Conservation (phyloP, 2,329 filamentous ascomycete genomes). For the Fusarium sp. region DNA sequence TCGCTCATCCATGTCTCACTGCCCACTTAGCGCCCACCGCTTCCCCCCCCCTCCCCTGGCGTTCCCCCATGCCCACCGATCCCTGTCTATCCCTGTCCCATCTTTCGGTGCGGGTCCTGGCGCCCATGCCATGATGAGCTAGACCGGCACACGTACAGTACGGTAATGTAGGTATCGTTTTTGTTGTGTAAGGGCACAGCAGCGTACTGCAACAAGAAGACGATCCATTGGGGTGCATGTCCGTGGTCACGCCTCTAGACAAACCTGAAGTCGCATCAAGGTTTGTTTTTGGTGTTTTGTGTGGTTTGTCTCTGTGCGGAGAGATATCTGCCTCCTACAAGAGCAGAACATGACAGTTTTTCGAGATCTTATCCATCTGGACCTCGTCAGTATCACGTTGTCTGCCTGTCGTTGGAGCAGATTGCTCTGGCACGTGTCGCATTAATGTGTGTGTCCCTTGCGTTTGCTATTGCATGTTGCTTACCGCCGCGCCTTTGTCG, state of each 20-base stretch:
- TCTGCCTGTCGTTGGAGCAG: slow-evolving; percentile 5
- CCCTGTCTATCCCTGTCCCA: slow-evolving; percentile 39
- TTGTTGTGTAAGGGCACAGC: slow-evolving; percentile 32
- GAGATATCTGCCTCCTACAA: slow-evolving; percentile 16
- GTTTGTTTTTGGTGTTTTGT: slow-evolving; percentile 24
- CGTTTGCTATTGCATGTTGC: slow-evolving; percentile 10
- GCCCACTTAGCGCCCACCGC: slow-evolving; percentile 47
- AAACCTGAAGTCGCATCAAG: slow-evolving; percentile 8
- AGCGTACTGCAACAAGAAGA: slow-evolving; percentile 31
- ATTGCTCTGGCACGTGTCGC: slow-evolving; percentile 31
- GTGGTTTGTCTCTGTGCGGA: slow-evolving; percentile 15
- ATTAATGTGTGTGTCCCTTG: slow-evolving; percentile 27
- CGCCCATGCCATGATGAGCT: slow-evolving; percentile 45
- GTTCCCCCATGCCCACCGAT: slow-evolving; percentile 37
- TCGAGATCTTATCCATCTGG: slow-evolving; percentile 7
- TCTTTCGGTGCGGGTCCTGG: slow-evolving; percentile 30
- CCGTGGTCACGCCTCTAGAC: slow-evolving; percentile 42
- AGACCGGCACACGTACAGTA: slow-evolving; percentile 38
- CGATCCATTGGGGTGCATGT: slow-evolving; percentile 36
- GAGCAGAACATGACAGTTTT: slow-evolving; percentile 3
- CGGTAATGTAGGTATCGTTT: not conserved
- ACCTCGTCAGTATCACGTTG: slow-evolving; percentile 27
- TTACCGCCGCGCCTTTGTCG: slow-evolving; percentile 18
- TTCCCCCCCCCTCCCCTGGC: slow-evolving; percentile 31
- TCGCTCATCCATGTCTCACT: slow-evolving; percentile 49